These are phyloP conservation scores for Neurospora crassa DNA, from an alignment of 2,329 filamentous ascomycete genomes.

Conservation along the genomic window DNA sequence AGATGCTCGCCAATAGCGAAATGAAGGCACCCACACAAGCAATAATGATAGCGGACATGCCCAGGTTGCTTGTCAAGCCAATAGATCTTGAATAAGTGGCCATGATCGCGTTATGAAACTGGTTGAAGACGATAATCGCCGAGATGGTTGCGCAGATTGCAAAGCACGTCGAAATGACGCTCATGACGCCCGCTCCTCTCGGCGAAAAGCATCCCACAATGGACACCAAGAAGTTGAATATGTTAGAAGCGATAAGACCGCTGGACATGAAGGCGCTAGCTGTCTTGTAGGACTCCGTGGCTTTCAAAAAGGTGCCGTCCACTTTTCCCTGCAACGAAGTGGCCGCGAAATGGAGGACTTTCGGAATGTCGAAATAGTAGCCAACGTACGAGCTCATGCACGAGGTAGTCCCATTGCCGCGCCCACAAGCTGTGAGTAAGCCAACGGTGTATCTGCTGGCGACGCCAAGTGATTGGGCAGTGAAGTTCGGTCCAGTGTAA, in stretches of 20 bases:
- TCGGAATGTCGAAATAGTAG: slow-evolving; percentile 23
- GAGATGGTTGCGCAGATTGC: slow-evolving; percentile 21
- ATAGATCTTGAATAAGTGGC: slow-evolving; percentile 13
- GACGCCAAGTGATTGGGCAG: slow-evolving; percentile 20
- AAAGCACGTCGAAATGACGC: slow-evolving; percentile 17
- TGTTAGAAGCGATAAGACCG: slow-evolving; percentile 21
- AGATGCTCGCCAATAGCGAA: slow-evolving; percentile 14
- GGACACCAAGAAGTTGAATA: slow-evolving; percentile 16
- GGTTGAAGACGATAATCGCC: slow-evolving; percentile 18
- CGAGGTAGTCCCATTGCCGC: slow-evolving; percentile 13
- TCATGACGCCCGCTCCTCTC: slow-evolving; percentile 11
- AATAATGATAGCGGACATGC: slow-evolving; percentile 18
- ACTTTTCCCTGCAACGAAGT: slow-evolving; percentile 13
- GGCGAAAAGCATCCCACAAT: slow-evolving; percentile 14
- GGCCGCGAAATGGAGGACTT: slow-evolving; percentile 22
- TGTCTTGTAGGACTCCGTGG: slow-evolving; percentile 20
- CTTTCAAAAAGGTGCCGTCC: slow-evolving; percentile 9
- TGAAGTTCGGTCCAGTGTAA: slow-evolving; percentile 22
- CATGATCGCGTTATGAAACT: slow-evolving; percentile 20
- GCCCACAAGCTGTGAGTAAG: slow-evolving; percentile 25
- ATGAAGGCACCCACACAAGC: slow-evolving; percentile 19
- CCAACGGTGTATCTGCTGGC: slow-evolving; percentile 22
- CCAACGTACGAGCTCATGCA: slow-evolving; percentile 22
- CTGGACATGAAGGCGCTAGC: slow-evolving; percentile 21
- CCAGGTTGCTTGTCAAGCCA: slow-evolving; percentile 18